A percentile compares a stretch with the other conserved stretches of the same genome.
Conservation (phyloP, 345 rosid species). For the Euphorbia pulcherrima region DNA sequence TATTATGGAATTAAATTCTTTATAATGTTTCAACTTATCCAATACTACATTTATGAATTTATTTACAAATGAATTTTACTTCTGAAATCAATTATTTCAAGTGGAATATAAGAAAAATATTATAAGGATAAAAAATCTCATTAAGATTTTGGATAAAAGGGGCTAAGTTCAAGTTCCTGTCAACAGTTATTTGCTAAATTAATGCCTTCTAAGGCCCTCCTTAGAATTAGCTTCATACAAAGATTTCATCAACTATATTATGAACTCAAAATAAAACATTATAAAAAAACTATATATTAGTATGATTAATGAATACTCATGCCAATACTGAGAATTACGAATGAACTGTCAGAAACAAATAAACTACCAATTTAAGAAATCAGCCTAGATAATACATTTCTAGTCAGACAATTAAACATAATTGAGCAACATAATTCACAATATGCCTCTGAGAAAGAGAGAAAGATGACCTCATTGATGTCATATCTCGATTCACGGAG, state of each 20-base stretch:
- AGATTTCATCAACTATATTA: background rate
- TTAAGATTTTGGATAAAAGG: background rate
- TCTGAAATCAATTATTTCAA: background rate
- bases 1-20: background rate
- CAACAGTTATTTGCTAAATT: background rate
- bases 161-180: background rate
- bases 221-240: background rate
- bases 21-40: background rate
- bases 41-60: background rate
- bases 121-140: background rate
- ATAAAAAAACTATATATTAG: background rate
- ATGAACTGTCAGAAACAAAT: background rate
- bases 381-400: background rate
- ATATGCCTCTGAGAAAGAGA: conserved; percentile 11
- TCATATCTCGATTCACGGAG: conserved; percentile 89
- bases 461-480: conserved; percentile 66
- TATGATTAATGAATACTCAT: background rate
- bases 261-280: background rate
- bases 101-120: background rate
- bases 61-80: no score
- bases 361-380: background rate
- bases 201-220: background rate
- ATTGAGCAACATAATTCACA: background rate
- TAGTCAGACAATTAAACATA: background rate
- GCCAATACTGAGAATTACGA: background rate